Evolutionary conservation across 2,329 filamentous ascomycete species (phyloP), one percentile per base, ranked within the genome.

Genomic region (Xylariaceae sp.): DNA sequence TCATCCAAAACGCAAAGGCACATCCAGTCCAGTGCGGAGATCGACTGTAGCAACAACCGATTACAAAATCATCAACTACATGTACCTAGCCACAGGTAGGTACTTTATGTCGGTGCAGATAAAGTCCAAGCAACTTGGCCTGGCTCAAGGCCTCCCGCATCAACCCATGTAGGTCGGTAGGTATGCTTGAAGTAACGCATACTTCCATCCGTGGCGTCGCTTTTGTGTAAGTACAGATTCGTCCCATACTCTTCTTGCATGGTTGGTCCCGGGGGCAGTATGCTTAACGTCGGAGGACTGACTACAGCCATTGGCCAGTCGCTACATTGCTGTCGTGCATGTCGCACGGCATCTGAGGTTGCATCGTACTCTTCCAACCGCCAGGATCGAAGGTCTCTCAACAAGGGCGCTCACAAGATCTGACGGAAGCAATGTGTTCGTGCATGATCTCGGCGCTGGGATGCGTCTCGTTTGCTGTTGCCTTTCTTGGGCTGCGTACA

Each of bases 401-500:
- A 32, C 42, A 56, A 60, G 59, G 57, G 56, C 56, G 57, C 55
- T 61, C 57, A 63, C 59, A 49, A 65, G 62, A 66, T 65, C 62
- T 65, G 58, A 54, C 55, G 55, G 56, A 48, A 42, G 41, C 46
- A 57, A 60, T 60, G 54, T 59, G 38, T 52, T 51, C 54, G 57
- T 65, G 63, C 64, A 65, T 66, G 59, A 65, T 65, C 63, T 66
- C 56, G 53, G 57, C 56, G 63, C 57, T 62, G 53, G 55, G 57
- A 60, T 53, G 60, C 61, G 56, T 57, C 58, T 66, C 63, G 63
- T 66, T 58, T 66, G 57, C 54, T 52, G 60, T 65, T 66, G 60
- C 63, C 61, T 51, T 61, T 65, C 58, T 60, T 50, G 61, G 62
- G 52, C 54, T 59, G 53, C 45, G 39, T 49, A 46, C 50, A 56